Evolutionary conservation across 1,139 yeast genomes (phyloP).

Genomic region (Kazachstania sp.): DNA sequence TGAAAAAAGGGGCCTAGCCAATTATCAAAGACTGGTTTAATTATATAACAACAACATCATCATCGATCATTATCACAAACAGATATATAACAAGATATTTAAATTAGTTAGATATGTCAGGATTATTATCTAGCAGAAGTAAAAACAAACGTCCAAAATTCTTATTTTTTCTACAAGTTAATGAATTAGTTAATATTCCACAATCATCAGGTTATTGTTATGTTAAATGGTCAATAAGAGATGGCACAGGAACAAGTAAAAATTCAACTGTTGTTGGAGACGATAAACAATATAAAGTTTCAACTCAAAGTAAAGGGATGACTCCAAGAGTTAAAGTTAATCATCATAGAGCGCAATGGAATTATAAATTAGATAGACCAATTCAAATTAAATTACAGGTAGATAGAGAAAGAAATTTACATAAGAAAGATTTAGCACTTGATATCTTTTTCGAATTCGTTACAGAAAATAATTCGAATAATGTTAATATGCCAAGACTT

Average conservation of each 20-base stretch:
- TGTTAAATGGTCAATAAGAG: slow-evolving; percentile 51
- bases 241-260: slow-evolving; percentile 30
- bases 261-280: slow-evolving; percentile 3
- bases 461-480: slow-evolving; percentile 4
- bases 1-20: too few species aligned
- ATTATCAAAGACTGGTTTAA: too few species aligned
- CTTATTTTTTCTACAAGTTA: slow-evolving; percentile 48
- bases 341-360: slow-evolving; percentile 46
- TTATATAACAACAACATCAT: too few species aligned
- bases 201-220: slow-evolving; percentile 63
- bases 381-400: slow-evolving; percentile 37
- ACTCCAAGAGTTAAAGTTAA: slow-evolving; percentile 35
- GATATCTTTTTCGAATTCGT: slow-evolving; percentile 33
- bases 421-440: slow-evolving; percentile 32
- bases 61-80: too few species aligned
- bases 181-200: slow-evolving; percentile 74
- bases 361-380: slow-evolving; percentile 33
- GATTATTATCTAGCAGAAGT: slow-evolving; percentile 15
- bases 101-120: not conserved
- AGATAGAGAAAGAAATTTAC: slow-evolving; percentile 31
- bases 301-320: slow-evolving; percentile 18
- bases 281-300: slow-evolving; percentile 8
- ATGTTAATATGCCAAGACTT: not conserved
- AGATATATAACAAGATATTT: too few species aligned
- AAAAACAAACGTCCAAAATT: slow-evolving; percentile 41